Evolutionary conservation across 371 early-diverging fungal species (phyloP).

Genomic region (Sporodiniella umbellata): DNA sequence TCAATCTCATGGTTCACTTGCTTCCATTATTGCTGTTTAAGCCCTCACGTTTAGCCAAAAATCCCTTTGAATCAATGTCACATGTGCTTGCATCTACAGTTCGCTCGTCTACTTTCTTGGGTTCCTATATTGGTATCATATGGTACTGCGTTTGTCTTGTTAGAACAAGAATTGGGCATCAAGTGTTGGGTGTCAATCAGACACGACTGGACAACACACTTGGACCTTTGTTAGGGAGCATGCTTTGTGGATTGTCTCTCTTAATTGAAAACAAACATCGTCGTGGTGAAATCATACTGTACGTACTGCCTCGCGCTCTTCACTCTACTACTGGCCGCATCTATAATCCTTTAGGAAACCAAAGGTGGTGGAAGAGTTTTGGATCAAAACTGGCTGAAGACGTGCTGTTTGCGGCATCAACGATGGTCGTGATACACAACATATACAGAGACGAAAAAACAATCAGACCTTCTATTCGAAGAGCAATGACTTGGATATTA

Average conservation of each 20-base stretch:
- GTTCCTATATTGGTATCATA: constrained; percentile 55
- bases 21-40: constrained; percentile 55
- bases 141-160: constrained; percentile 61
- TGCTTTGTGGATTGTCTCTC: constrained; percentile 58
- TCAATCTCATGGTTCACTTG: constrained; percentile 61
- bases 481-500: constrained; percentile 53
- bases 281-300: constrained; percentile 64
- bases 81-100: constrained; percentile 46
- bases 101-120: constrained; percentile 62
- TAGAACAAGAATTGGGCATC: constrained; percentile 51
- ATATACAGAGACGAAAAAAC: constrained; percentile 39
- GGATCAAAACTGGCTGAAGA: constrained; percentile 31
- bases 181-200: constrained; percentile 34
- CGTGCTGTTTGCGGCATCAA: constrained; percentile 39
- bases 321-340: constrained; percentile 52
- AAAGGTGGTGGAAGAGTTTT: constrained; percentile 33
- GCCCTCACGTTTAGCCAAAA: constrained; percentile 32
- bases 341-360: constrained; percentile 35
- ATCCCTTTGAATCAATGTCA: constrained; percentile 27
- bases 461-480: constrained; percentile 51
- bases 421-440: constrained; percentile 36
- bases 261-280: constrained; percentile 58
- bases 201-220: constrained; percentile 36
- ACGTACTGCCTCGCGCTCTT: constrained; percentile 58
- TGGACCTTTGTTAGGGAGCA: constrained; percentile 53